Evolutionary conservation across 78 protist genomes (phyloP).

Genomic region (Dictyostelium intermedium): DNA sequence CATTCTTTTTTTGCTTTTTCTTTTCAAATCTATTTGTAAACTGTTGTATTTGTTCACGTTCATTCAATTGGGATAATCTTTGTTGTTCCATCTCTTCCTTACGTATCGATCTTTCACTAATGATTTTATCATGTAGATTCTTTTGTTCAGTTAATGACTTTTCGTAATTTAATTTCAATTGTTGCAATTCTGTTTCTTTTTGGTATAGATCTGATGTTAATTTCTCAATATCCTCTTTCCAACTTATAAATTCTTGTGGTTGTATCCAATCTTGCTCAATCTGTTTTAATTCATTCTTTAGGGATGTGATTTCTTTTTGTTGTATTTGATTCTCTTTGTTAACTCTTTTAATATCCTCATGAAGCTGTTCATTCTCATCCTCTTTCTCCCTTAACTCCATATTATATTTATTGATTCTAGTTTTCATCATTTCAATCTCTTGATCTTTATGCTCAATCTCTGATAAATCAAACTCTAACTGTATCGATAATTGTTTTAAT

Average conservation of each 20-base stretch:
- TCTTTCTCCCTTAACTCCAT: constrained; percentile 52
- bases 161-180: too few species aligned
- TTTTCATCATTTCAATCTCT: constrained; percentile 56
- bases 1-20: neutral
- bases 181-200: constrained; percentile 2
- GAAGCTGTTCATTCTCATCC: constrained; percentile 41
- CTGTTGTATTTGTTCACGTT: neutral
- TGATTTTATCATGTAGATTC: neutral
- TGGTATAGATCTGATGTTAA: neutral
- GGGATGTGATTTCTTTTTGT: neutral
- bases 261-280: constrained; percentile 38
- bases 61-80: neutral
- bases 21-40: neutral
- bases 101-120: constrained; percentile 5
- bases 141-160: neutral
- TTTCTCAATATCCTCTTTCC: constrained; percentile 53
- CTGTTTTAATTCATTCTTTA: constrained; percentile 5
- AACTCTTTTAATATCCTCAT: neutral
- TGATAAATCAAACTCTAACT: constrained; percentile 33
- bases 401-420: constrained; percentile 36
- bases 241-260: constrained; percentile 19
- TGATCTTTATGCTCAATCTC: constrained; percentile 68
- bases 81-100: constrained; percentile 20
- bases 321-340: neutral
- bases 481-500: constrained; percentile 31